These are phyloP conservation scores for Fusarium coicis DNA, from an alignment of 2,329 filamentous ascomycete species.

Conservation along the genomic window DNA sequence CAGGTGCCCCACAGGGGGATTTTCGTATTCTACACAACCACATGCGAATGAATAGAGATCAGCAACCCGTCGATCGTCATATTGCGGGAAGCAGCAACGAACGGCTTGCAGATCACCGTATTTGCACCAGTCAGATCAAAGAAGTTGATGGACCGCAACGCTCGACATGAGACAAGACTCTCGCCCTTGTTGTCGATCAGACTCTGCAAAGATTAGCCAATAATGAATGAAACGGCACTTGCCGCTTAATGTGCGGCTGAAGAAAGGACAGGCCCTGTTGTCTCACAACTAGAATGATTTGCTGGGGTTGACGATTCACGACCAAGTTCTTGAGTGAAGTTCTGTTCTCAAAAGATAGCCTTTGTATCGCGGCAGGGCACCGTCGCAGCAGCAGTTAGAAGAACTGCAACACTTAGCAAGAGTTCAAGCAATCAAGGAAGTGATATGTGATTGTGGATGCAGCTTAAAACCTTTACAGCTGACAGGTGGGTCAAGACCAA, in stretches of 20 bases:
- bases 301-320: not conserved
- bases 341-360: not conserved
- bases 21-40: not conserved
- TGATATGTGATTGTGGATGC: no score
- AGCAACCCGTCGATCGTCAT: not conserved
- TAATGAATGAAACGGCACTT: not conserved
- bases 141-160: no score
- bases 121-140: not conserved
- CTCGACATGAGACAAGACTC: not conserved
- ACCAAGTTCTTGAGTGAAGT: no score
- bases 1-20: not conserved
- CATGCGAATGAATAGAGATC: not conserved
- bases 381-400: no score
- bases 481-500: accelerated
- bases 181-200: not conserved
- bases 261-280: not conserved
- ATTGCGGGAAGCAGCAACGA: not conserved
- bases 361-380: not conserved
- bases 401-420: not conserved
- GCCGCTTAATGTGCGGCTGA: not conserved
- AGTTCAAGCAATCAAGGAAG: not conserved
- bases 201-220: not conserved
- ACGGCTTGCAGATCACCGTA: not conserved
- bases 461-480: not conserved
- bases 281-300: not conserved